Percentiles rank a stretch among this genome's conserved stretches.
These are phyloP conservation scores for Tephrocybe sp. DNA, from an alignment of 768 basidiomycete species.

Conservation along the genomic window DNA sequence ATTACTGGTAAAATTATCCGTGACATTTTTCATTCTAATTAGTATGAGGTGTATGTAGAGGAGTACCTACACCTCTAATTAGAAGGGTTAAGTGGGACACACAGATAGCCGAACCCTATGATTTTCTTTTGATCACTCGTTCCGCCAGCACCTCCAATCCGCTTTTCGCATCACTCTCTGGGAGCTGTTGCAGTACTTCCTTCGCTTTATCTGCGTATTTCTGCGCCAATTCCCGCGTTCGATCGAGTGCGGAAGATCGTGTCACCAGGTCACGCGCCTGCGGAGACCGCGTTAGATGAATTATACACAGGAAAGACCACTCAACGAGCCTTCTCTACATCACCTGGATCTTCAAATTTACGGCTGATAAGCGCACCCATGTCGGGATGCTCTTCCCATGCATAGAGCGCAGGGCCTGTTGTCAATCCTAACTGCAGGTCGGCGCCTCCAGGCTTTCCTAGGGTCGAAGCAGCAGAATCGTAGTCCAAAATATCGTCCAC, in stretches of 20 bases:
- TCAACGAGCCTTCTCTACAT: conserved; percentile 73
- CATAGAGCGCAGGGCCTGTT: conserved; percentile 92
- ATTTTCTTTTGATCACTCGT: conserved; percentile 60
- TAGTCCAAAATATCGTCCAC: conserved; percentile 96
- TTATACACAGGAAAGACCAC: background rate
- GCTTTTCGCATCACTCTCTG: conserved; percentile 79
- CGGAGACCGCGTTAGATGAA: background rate
- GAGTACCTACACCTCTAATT: too few species aligned
- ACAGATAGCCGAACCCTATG: too few species aligned
- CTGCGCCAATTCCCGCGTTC: conserved; percentile 77
- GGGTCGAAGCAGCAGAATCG: conserved; percentile 65
- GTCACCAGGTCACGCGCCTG: conserved; percentile 77
- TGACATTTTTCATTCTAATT: too few species aligned
- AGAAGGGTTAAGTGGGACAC: too few species aligned
- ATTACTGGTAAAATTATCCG: too few species aligned
- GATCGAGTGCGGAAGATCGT: conserved; percentile 73
- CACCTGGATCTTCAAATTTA: conserved; percentile 77
- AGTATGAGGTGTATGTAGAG: too few species aligned
- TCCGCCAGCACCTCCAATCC: conserved; percentile 76
- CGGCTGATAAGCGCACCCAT: conserved; percentile 84
- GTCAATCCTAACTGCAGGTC: conserved; percentile 83
- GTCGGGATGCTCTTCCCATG: conserved; percentile 91
- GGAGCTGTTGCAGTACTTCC: conserved; percentile 66
- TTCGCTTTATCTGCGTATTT: conserved; percentile 79
- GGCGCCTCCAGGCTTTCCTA: conserved; percentile 91